These are phyloP conservation scores for Jacaranda mimosifolia DNA, from an alignment of 257 asterid genomes.

Conservation along the genomic window DNA sequence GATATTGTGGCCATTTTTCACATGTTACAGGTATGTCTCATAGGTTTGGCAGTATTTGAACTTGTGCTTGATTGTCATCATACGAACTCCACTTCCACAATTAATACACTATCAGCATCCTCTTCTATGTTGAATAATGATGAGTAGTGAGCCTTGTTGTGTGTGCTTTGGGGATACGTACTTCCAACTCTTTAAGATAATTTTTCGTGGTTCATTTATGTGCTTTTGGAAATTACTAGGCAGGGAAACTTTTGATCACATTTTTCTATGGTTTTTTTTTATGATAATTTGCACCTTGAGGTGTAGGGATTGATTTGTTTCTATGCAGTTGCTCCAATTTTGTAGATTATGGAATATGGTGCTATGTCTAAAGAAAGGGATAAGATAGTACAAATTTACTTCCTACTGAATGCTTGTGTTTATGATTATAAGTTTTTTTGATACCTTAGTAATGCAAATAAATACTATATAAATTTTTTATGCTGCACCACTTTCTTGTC, in stretches of 20 bases:
- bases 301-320: conserved; percentile 5
- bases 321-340: not conserved
- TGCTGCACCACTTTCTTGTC: conserved; percentile 26
- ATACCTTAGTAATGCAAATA: conserved; percentile 23
- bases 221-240: not conserved
- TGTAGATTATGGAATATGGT: not conserved
- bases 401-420: conserved; percentile 1
- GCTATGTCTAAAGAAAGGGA: conserved; percentile 16
- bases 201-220: conserved; percentile 6
- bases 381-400: not conserved
- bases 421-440: not conserved
- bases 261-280: conserved; percentile 28
- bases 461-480: not conserved
- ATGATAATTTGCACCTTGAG: conserved; percentile 22
- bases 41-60: conserved; percentile 20
- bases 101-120: conserved; percentile 23
- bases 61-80: conserved; percentile 20
- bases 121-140: conserved; percentile 19
- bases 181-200: conserved; percentile 23
- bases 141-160: conserved; percentile 15
- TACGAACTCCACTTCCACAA: conserved; percentile 7
- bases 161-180: conserved; percentile 13
- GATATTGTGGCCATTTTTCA: conserved; percentile 75
- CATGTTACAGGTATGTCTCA: conserved; percentile 76
- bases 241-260: not conserved